A percentile compares a stretch with the other conserved stretches of the same genome.
Evolutionary conservation across 2,329 filamentous ascomycete species (phyloP).

Genomic region (Nemania sp.): DNA sequence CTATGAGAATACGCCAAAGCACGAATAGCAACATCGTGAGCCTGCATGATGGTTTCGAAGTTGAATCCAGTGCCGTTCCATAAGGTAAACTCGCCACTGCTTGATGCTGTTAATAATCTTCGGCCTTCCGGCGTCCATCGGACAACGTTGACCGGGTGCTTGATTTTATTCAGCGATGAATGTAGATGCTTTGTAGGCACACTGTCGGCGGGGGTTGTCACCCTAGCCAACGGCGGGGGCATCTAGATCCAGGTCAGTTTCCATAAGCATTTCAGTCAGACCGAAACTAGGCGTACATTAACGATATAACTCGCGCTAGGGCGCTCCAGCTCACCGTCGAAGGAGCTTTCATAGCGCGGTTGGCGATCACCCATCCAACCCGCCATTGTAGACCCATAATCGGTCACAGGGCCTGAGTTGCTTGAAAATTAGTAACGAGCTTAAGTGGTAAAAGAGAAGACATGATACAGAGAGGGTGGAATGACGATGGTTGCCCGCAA

Average conservation of each 20-base stretch:
- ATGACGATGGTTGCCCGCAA: background rate
- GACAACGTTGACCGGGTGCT: conserved; percentile 96
- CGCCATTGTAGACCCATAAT: conserved; percentile 89
- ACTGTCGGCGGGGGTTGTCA: conserved; percentile 81
- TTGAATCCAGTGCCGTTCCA: conserved; percentile 99
- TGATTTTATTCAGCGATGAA: conserved; percentile 98
- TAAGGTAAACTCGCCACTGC: conserved; percentile 96
- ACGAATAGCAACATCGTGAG: conserved; percentile 89
- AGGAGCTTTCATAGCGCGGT: conserved; percentile 78
- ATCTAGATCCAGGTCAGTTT: conserved; percentile 67
- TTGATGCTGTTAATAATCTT: conserved; percentile 89
- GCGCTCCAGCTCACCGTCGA: conserved; percentile 81
- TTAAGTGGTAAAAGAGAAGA: conserved; percentile 6
- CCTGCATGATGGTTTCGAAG: conserved; percentile 99
- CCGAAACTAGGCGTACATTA: conserved; percentile 71
- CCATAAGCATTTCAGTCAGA: background rate
- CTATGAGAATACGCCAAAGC: conserved; percentile 91
- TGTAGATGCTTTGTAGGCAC: conserved; percentile 96
- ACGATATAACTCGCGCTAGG: conserved; percentile 91
- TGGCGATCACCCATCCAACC: conserved; percentile 91
- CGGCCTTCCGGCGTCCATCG: conserved; percentile 97
- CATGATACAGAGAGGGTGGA: background rate
- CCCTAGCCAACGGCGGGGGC: conserved; percentile 83
- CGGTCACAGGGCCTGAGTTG: conserved; percentile 82
- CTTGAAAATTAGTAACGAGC: conserved; percentile 32